Conservation (phyloP, 139 green algal species). For the Astrephomene gubernaculifera region DNA sequence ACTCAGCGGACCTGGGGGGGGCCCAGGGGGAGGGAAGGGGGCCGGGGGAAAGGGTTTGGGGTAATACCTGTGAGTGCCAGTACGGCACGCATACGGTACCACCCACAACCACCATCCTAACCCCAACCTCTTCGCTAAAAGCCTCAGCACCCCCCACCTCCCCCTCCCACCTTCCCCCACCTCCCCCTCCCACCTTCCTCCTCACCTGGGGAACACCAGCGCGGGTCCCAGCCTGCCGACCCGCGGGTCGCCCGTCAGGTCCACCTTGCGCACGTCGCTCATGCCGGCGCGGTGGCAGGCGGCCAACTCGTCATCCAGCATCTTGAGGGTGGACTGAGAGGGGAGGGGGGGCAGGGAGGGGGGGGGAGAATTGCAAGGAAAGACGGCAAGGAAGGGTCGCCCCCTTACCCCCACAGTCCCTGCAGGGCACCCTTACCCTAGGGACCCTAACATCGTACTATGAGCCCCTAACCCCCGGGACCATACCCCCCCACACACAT, state of each 20-base stretch:
- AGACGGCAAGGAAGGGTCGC: no score
- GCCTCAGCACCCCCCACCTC: neutral
- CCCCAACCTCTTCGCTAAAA: no score
- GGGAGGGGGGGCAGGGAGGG: neutral
- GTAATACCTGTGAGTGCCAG: no score
- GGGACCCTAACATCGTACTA: no score
- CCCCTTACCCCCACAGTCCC: no score
- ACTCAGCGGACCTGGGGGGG: constrained; percentile 54
- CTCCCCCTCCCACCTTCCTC: neutral
- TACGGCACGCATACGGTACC: no score
- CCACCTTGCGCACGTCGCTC: constrained; percentile 50
- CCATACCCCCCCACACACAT: neutral
- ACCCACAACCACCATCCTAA: neutral
- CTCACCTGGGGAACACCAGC: constrained; percentile 51
- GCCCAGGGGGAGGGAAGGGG: neutral
- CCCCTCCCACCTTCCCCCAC: neutral
- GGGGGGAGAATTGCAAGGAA: no score
- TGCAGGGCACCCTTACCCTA: no score
- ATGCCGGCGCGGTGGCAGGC: constrained; percentile 58
- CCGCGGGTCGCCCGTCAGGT: constrained; percentile 47
- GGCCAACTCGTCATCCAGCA: constrained; percentile 66
- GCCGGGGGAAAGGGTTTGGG: neutral
- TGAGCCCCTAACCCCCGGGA: no score
- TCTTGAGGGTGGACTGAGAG: constrained; percentile 2
- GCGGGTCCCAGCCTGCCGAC: constrained; percentile 50